A percentile compares a stretch with the other conserved stretches of the same genome.
Conservation (phyloP, 352 stramenopile species). For the Blastocystis sp. region DNA sequence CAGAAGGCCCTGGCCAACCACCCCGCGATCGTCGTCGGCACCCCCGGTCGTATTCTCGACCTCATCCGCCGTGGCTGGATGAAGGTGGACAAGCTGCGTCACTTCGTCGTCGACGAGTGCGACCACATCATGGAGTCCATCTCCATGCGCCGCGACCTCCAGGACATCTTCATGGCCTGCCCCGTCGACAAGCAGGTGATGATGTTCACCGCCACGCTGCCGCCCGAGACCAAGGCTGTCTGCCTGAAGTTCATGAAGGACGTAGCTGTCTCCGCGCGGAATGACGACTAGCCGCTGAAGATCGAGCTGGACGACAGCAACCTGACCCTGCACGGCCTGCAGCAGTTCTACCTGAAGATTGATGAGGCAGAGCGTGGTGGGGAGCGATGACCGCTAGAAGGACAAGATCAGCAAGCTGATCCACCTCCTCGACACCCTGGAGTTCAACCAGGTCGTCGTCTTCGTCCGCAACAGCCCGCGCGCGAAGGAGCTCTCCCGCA, state of each 20-base stretch:
- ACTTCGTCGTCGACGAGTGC: conserved; percentile 99
- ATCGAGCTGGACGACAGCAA: conserved; percentile 99
- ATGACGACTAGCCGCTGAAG: conserved; percentile 86
- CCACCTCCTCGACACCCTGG: conserved; percentile 95
- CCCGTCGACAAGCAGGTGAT: conserved; percentile 98
- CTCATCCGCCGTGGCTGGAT: conserved; percentile 79
- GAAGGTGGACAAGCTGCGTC: conserved; percentile 96
- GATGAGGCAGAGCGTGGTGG: conserved; percentile 79
- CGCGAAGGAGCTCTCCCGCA: conserved; percentile 91
- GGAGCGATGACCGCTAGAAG: neutral
- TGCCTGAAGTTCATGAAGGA: conserved; percentile 95
- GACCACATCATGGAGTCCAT: conserved; percentile 98
- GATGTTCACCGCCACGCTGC: conserved; percentile 98
- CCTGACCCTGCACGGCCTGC: conserved; percentile 97
- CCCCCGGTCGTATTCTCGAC: conserved; percentile 88
- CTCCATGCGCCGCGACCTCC: conserved; percentile 96
- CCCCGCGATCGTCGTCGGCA: conserved; percentile 92
- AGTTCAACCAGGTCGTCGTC: conserved; percentile 99
- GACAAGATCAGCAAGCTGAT: conserved; percentile 99
- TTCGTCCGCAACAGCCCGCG: conserved; percentile 75
- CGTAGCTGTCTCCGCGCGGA: conserved; percentile 7
- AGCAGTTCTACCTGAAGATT: conserved; percentile 99
- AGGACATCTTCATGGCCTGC: conserved; percentile 98
- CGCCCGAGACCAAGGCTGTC: conserved; percentile 95
- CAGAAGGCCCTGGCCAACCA: conserved; percentile 73